phyloP scores from a whole-genome alignment of 495 filamentous ascomycete genomes.

The Trypethelium eluteriae region DNA sequence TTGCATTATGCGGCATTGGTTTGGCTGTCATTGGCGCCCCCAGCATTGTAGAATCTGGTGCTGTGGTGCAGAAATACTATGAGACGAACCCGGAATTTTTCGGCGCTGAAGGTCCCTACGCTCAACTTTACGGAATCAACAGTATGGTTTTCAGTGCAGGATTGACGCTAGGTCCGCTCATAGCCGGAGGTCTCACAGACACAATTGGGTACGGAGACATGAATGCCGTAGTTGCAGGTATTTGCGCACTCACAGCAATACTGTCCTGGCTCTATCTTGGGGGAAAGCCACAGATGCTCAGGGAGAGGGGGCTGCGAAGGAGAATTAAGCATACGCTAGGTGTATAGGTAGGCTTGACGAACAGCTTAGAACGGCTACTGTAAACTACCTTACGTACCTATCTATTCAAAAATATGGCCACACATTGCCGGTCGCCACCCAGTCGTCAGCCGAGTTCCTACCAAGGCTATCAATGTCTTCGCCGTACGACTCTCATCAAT shows the following conservation, averaged over 20 bases:
- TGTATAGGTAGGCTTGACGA: neutral
- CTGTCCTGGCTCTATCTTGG: constrained; percentile 45
- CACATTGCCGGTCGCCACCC: too few species aligned
- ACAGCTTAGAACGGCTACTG: too few species aligned
- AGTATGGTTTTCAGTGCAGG: constrained; percentile 46
- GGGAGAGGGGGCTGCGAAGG: constrained; percentile 6
- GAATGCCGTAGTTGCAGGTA: constrained; percentile 44
- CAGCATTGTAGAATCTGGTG: constrained; percentile 31
- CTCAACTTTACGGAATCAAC: constrained; percentile 51
- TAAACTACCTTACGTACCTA: too few species aligned
- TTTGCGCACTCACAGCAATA: constrained; percentile 40
- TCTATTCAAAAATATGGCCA: too few species aligned
- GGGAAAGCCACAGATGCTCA: constrained; percentile 35
- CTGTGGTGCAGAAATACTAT: constrained; percentile 37
- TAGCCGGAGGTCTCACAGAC: constrained; percentile 43
- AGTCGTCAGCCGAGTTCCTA: too few species aligned
- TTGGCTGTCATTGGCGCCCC: constrained; percentile 44
- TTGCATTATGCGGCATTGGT: constrained; percentile 45
- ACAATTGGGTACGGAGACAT: constrained; percentile 51
- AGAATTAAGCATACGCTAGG: neutral
- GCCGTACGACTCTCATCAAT: too few species aligned
- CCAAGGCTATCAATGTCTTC: too few species aligned
- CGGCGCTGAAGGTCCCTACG: constrained; percentile 46
- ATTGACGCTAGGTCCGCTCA: constrained; percentile 45
- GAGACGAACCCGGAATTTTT: constrained; percentile 39